Evolutionary conservation across 1,284 basidiomycete genomes (phyloP).

Genomic region (Trichosporon coremiiforme): DNA sequence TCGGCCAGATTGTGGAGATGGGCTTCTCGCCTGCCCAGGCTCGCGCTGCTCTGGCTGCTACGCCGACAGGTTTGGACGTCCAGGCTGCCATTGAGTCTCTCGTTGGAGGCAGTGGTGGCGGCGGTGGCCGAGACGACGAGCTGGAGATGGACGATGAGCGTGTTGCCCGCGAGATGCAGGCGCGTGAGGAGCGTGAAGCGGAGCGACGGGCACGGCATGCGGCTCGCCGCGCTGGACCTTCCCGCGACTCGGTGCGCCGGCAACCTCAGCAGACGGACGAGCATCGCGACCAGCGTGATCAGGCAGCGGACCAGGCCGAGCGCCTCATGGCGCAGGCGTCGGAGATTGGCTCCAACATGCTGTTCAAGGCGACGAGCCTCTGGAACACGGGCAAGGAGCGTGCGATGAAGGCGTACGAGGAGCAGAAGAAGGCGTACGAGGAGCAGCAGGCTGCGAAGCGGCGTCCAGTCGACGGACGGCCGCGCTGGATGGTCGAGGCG

Average conservation of each 20-base stretch:
- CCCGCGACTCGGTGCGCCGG: slow-evolving; percentile 25
- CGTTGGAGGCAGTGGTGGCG: slow-evolving; percentile 62
- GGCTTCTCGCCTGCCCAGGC: slow-evolving; percentile 81
- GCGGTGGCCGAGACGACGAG: slow-evolving; percentile 32
- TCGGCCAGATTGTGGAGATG: slow-evolving; percentile 90
- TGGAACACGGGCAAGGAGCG: slow-evolving; percentile 83
- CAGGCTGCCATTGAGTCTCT: slow-evolving; percentile 77
- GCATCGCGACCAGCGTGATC: slow-evolving; percentile 15
- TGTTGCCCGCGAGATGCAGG: slow-evolving; percentile 53
- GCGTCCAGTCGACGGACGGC: slow-evolving; percentile 60
- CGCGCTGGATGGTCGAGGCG: slow-evolving; percentile 82
- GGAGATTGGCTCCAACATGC: slow-evolving; percentile 77
- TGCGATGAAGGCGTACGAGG: slow-evolving; percentile 79
- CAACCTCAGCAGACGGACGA: background rate
- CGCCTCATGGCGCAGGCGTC: slow-evolving; percentile 82
- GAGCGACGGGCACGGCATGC: slow-evolving; percentile 26
- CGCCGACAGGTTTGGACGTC: slow-evolving; percentile 69
- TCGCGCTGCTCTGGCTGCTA: slow-evolving; percentile 70
- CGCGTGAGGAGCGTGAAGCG: slow-evolving; percentile 37
- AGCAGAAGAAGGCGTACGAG: slow-evolving; percentile 59
- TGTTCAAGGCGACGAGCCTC: slow-evolving; percentile 80
- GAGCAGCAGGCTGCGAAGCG: slow-evolving; percentile 42
- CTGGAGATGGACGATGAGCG: slow-evolving; percentile 47
- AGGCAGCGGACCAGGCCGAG: slow-evolving; percentile 66
- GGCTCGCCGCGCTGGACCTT: slow-evolving; percentile 27